Conservation (phyloP, 1,284 basidiomycete genomes). For the Megacollybia platyphylla region DNA sequence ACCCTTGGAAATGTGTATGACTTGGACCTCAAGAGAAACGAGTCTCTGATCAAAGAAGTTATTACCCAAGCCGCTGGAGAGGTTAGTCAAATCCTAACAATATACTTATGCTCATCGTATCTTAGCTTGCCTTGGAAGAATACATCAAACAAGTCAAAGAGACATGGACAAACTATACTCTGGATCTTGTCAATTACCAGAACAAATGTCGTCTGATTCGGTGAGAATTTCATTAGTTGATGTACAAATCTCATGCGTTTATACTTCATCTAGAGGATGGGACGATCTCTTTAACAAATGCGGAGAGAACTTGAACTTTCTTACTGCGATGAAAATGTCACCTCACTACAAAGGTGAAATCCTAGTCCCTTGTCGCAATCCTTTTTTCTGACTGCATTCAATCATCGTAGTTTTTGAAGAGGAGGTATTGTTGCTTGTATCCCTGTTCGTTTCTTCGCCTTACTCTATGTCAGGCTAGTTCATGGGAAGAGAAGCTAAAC, state of each 20-base stretch:
- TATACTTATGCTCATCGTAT: conserved; percentile 3
- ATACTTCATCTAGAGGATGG: conserved; percentile 60
- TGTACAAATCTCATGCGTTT: conserved; percentile 5
- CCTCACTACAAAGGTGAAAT: conserved; percentile 85
- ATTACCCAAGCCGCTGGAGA: conserved; percentile 98
- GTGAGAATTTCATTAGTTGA: conserved; percentile 22
- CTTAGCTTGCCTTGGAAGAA: conserved; percentile 84
- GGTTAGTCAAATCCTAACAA: conserved; percentile 25
- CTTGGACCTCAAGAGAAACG: conserved; percentile 90
- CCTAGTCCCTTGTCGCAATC: conserved; percentile 1
- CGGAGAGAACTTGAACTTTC: conserved; percentile 90
- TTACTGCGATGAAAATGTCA: conserved; percentile 94
- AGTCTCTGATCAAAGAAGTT: conserved; percentile 83
- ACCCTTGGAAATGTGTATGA: conserved; percentile 97
- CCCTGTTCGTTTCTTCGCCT: background rate
- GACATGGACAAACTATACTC: conserved; percentile 90
- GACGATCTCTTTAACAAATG: conserved; percentile 97
- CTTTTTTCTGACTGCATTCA: conserved; percentile 4
- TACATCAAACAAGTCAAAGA: conserved; percentile 95
- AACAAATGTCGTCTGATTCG: conserved; percentile 95
- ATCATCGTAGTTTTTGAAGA: conserved; percentile 72
- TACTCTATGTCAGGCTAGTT: conserved; percentile 44
- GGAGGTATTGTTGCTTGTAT: conserved; percentile 35
- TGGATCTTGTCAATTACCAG: conserved; percentile 97
- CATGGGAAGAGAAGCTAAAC: conserved; percentile 94